Conservation (phyloP, 1,284 basidiomycete species). For the Somion occarium region DNA sequence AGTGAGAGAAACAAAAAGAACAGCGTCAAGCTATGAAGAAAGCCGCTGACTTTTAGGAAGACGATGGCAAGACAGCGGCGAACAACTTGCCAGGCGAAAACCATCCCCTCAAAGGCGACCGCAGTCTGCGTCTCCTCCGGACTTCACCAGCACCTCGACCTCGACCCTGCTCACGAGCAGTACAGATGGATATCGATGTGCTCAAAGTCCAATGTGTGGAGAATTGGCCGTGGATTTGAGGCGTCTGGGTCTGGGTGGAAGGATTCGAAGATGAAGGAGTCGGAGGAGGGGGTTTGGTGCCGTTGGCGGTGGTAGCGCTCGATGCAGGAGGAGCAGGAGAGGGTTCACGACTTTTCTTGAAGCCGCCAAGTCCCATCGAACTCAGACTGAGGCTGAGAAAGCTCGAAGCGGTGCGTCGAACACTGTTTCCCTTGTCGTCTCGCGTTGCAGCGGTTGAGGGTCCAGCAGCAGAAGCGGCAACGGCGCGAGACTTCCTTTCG, state of each 20-base stretch:
- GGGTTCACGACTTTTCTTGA: not conserved
- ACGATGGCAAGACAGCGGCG: slow-evolving; percentile 36
- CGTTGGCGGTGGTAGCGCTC: not conserved
- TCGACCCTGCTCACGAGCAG: slow-evolving; percentile 3
- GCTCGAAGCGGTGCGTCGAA: not conserved
- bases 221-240: slow-evolving; percentile 17
- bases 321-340: not conserved
- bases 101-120: slow-evolving; percentile 50
- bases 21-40: slow-evolving; percentile 4
- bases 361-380: slow-evolving; percentile 1
- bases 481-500: slow-evolving; percentile 4
- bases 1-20: not conserved
- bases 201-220: slow-evolving; percentile 27
- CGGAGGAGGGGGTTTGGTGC: slow-evolving; percentile 6
- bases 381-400: not conserved
- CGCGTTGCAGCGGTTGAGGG: not conserved
- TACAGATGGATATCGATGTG: slow-evolving; percentile 18
- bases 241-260: slow-evolving; percentile 15
- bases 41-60: slow-evolving; percentile 16
- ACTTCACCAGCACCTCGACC: slow-evolving; percentile 25
- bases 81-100: slow-evolving; percentile 54
- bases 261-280: slow-evolving; percentile 8
- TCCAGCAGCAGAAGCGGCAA: not conserved
- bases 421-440: not conserved
- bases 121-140: slow-evolving; percentile 38